These are phyloP conservation scores for sweet orange (Citrus sinensis) DNA, from an alignment of 345 rosid species.

Conservation along the genomic window DVS_A1.0 CM039168.1:27202501-27203000, in stretches of 20 bases:
- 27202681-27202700: constrained; percentile 76
- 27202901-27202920: constrained; percentile 37
- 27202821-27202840: background rate
- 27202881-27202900: constrained; percentile 37
- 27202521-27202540: constrained; percentile 46
- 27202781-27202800: background rate
- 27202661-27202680: constrained; percentile 51
- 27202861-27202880: constrained; percentile 47
- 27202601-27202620: constrained; percentile 65
- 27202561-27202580: constrained; percentile 56
- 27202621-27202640: constrained; percentile 48
- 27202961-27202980: constrained; percentile 19
- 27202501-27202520: constrained; percentile 48
- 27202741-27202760: too few species aligned
- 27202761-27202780: background rate
- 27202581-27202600: constrained; percentile 76
- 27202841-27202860: constrained; percentile 36
- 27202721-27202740: too few species aligned
- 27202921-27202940: constrained; percentile 62
- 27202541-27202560: constrained; percentile 64
- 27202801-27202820: too few species aligned
- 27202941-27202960: constrained; percentile 56
- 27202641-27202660: constrained; percentile 46
- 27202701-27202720: constrained; percentile 67
- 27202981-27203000: background rate